phyloP scores from a whole-genome alignment of 2,329 filamentous ascomycete species.

The Pseudogymnoascus pannorum region DNA sequence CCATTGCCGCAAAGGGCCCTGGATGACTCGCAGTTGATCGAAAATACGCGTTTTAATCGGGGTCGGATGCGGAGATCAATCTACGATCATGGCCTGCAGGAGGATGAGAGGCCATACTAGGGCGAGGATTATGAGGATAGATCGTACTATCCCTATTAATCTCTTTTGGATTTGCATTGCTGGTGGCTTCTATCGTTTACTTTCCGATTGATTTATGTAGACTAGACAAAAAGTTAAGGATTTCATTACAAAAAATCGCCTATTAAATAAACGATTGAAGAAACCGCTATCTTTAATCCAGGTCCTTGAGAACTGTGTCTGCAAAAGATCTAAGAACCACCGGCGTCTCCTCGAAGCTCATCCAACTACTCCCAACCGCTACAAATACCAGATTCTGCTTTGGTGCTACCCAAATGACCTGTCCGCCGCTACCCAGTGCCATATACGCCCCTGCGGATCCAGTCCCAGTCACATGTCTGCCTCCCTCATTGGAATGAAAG shows the following conservation, averaged over 20 bases:
- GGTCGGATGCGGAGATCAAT: background rate
- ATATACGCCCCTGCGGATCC: background rate
- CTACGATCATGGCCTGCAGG: background rate
- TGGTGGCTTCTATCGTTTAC: background rate
- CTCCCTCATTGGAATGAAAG: background rate
- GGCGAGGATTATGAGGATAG: background rate
- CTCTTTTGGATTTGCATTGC: background rate
- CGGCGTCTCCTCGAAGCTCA: background rate
- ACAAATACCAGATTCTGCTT: background rate
- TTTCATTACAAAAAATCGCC: background rate
- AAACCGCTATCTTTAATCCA: background rate
- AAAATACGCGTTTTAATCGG: background rate
- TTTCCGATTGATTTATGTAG: background rate
- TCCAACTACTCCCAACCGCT: background rate
- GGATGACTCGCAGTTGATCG: background rate
- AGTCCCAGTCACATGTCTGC: background rate
- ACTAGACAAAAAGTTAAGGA: background rate
- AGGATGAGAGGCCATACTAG: background rate
- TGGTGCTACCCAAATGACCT: slow-evolving; percentile 4
- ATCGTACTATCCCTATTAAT: background rate
- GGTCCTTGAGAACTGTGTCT: background rate
- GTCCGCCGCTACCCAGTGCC: background rate
- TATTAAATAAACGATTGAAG: background rate
- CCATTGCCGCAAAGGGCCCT: background rate
- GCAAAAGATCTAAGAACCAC: background rate